These are phyloP conservation scores for Dactylellina cionopaga DNA, from an alignment of 2,329 filamentous ascomycete genomes.

Conservation along the genomic window DNA sequence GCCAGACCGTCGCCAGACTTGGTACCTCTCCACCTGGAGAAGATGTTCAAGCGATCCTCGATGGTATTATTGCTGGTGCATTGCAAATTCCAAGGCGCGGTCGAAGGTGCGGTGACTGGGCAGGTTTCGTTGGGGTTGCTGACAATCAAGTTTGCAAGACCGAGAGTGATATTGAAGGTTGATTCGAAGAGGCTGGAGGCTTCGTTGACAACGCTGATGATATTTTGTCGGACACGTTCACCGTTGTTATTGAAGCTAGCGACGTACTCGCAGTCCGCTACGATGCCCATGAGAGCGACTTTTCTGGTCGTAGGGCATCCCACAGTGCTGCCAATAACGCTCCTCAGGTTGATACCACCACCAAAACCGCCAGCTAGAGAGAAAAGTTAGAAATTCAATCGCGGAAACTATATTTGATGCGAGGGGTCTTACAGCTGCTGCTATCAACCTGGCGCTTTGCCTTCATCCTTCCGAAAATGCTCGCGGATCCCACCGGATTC, in stretches of 20 bases:
- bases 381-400: conserved; percentile 31
- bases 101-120: conserved; percentile 72
- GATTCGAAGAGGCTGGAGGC: conserved; percentile 85
- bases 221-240: conserved; percentile 71
- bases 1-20: conserved; percentile 80
- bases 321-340: conserved; percentile 79
- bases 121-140: conserved; percentile 72
- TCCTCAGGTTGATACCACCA: conserved; percentile 79
- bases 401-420: neutral
- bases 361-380: conserved; percentile 73
- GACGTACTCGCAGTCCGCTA: conserved; percentile 91
- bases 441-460: conserved; percentile 76
- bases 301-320: conserved; percentile 91
- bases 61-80: conserved; percentile 74
- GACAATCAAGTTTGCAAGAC: conserved; percentile 84
- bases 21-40: conserved; percentile 85
- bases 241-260: conserved; percentile 70
- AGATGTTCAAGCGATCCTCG: conserved; percentile 81
- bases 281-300: conserved; percentile 89
- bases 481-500: conserved; percentile 60
- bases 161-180: conserved; percentile 94
- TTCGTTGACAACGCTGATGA: conserved; percentile 84
- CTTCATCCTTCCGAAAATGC: conserved; percentile 69
- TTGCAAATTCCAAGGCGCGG: conserved; percentile 83
- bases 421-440: conserved; percentile 62